A percentile compares a stretch with the other conserved stretches of the same genome.
Evolutionary conservation across 2,329 filamentous ascomycete genomes (phyloP).

Genomic region (Pezicula neosporulosa): DNA sequence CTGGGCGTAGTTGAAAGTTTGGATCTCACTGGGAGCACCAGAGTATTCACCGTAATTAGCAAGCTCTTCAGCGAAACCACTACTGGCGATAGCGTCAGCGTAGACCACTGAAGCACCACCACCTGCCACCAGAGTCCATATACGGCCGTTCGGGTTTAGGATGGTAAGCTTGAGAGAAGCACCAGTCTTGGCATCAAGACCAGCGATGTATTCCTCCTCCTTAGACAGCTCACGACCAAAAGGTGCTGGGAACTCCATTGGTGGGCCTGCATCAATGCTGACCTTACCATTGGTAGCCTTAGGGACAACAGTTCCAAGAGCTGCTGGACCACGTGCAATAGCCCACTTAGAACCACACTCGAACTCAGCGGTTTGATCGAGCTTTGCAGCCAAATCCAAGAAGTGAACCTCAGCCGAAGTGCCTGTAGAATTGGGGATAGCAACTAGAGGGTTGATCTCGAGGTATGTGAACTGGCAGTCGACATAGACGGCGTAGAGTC

Average conservation of each 20-base stretch:
- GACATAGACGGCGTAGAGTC: slow-evolving; percentile 97
- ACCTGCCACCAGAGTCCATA: slow-evolving; percentile 98
- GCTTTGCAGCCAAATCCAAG: slow-evolving; percentile 96
- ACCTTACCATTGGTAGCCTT: slow-evolving; percentile 68
- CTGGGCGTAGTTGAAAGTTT: slow-evolving; percentile 98
- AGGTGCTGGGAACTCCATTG: slow-evolving; percentile 98
- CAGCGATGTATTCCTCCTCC: slow-evolving; percentile 98
- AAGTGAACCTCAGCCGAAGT: slow-evolving; percentile 96
- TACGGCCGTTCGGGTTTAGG: slow-evolving; percentile 83
- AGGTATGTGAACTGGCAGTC: slow-evolving; percentile 99
- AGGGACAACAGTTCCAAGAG: slow-evolving; percentile 75
- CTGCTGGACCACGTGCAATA: slow-evolving; percentile 84
- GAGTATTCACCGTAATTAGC: slow-evolving; percentile 99
- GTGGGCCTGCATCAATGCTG: slow-evolving; percentile 92
- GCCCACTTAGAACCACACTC: slow-evolving; percentile 99
- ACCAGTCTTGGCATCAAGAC: slow-evolving; percentile 98
- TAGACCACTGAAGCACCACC: slow-evolving; percentile 99
- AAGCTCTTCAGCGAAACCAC: slow-evolving; percentile 91
- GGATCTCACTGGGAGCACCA: slow-evolving; percentile 95
- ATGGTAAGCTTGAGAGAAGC: slow-evolving; percentile 98
- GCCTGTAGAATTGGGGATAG: slow-evolving; percentile 88
- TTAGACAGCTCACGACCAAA: slow-evolving; percentile 98
- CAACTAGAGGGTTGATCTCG: slow-evolving; percentile 98
- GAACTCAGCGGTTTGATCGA: slow-evolving; percentile 98
- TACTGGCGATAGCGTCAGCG: slow-evolving; percentile 95